Base-by-base conservation (phyloP, 257 asterid genomes). In the Rubia yunnanensis region DNA sequence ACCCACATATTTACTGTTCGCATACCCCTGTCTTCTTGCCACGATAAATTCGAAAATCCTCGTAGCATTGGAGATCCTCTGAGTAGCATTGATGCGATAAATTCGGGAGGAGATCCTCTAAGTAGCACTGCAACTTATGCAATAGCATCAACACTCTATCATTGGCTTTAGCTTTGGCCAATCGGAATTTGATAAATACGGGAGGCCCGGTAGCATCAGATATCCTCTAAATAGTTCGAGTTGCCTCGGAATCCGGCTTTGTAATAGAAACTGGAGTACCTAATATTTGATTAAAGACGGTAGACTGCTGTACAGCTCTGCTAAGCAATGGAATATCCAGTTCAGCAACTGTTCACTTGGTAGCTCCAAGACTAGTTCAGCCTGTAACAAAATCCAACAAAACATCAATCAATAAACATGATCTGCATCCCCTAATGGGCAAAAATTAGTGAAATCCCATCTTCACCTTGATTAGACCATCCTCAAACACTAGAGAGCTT, bases 301-400 rank as follows among this genome's bases (percentile, higher is more conserved):
- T 61, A 92, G 74, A 46, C 88, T 81, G 41, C 90, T 83, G 76
- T 92, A 89, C 48, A 92, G 94, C 78, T 89, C 98, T 9, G 95
- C 85, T 66, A 92, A 75, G 77, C 96, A 92, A 70, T 85, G 96
- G 77, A 92, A 92, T 76, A 92, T 80, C 98, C 98, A 92, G 78
- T 84, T 89, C 24, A 92, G 95, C 82, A 92, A 74, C 81, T 92
- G 96, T 81, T 92, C 96, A 78, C 86, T 84, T 38, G 98, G 98
- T 64, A 92, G 85, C 78, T 92, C 98, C 87, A 92, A 74, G 62
- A 89, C 95, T 28, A 92, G 86, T 82, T 83, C 96, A 41, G 89
- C 98, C 98, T 92, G 83, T 5, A 44, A 44, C n/a, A 63, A 72
- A 70, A 73, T 26, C 6, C 38, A 27, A 26, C 3, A 53, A 11